Evolutionary conservation across 352 stramenopile genomes (phyloP).

Genomic region (Elongisporangium anandrum): DNA sequence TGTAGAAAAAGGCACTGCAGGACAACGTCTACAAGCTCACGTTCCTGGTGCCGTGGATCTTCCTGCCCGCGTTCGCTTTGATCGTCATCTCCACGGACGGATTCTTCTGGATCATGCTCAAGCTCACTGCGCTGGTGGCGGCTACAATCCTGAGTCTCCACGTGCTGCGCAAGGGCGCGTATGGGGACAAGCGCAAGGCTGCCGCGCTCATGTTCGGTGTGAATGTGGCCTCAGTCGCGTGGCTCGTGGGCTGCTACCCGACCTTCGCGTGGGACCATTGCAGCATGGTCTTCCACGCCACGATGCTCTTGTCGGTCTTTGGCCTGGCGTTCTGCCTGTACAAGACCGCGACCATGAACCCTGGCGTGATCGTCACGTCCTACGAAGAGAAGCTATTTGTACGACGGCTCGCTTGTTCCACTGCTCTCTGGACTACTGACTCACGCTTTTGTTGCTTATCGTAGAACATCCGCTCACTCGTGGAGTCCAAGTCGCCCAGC

Average conservation of each 20-base stretch:
- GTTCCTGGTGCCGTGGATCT: conserved; percentile 69
- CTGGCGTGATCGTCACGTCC: conserved; percentile 58
- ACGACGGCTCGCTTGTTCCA: conserved; percentile 10
- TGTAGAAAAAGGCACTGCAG: conserved; percentile 54
- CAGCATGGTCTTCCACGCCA: conserved; percentile 22
- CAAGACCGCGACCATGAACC: conserved; percentile 43
- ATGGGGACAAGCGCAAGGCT: conserved; percentile 73
- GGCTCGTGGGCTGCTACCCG: conserved; percentile 47
- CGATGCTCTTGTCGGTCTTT: conserved; percentile 16
- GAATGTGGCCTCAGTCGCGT: conserved; percentile 68
- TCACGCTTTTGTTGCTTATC: conserved; percentile 2
- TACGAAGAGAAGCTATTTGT: conserved; percentile 67
- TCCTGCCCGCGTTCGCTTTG: conserved; percentile 40
- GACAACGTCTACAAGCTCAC: conserved; percentile 65
- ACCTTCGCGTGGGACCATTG: conserved; percentile 21
- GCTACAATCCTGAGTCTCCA: conserved; percentile 36
- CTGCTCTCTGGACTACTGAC: not conserved
- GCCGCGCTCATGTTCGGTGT: conserved; percentile 68
- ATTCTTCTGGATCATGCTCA: conserved; percentile 27
- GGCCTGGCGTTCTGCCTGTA: conserved; percentile 52
- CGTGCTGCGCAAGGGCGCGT: conserved; percentile 53
- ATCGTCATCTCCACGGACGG: conserved; percentile 34
- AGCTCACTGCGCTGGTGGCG: conserved; percentile 25
- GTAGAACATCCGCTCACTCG: conserved; percentile 62
- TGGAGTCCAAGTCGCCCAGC: conserved; percentile 69